Base-by-base conservation (phyloP, 768 basidiomycete species). In the Lactifluus piperatus region DNA sequence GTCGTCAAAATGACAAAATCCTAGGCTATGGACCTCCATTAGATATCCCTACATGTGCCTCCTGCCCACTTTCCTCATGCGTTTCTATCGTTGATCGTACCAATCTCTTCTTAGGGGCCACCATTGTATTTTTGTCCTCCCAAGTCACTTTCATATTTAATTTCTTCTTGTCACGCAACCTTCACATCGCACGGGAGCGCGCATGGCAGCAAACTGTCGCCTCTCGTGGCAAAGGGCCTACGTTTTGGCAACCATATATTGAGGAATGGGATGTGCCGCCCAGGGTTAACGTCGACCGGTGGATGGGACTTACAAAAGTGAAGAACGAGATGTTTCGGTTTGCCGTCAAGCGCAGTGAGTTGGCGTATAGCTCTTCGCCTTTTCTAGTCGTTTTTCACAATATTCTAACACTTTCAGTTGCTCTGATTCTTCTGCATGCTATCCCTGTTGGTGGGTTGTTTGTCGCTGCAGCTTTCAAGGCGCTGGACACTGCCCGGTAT, bases 91-190 rank as follows among this genome's bases (percentile, higher is more conserved):
- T 57, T 52, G n/a, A 54, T 18, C 14, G 8, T 62, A 14, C 18
- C 8, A 26, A n/a, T 10, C 36, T 43, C 44, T 27, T 41, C 10
- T 64, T 27, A 91, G 90, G 91, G 69, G 88, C 89, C 13, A 80
- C 89, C 0, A 68, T 88, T 14, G 75, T 92, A 53, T 78, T 93
- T 55, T 68, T 94, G 5, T 84, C 87, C 9, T 75, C 81, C 0
- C 91, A 94, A 73, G 68, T 89, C 36, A 88, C 88, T 0, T 72
- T 72, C 20, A 86, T 97, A 56, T 77, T 95, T 51, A 78, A 76
- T 2, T 94, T 88, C 75, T 94, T 94, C 73, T 80, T 97, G 51
- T 78, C 84, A 29, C 82, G 82, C 47, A 94, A 95, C 71, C 83
- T 95, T 48, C 80, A 83, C 27, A 80, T 93, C 45, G 90, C 92